phyloP scores from a whole-genome alignment of 352 stramenopile species.

The Phytophthora hybrid region DNA sequence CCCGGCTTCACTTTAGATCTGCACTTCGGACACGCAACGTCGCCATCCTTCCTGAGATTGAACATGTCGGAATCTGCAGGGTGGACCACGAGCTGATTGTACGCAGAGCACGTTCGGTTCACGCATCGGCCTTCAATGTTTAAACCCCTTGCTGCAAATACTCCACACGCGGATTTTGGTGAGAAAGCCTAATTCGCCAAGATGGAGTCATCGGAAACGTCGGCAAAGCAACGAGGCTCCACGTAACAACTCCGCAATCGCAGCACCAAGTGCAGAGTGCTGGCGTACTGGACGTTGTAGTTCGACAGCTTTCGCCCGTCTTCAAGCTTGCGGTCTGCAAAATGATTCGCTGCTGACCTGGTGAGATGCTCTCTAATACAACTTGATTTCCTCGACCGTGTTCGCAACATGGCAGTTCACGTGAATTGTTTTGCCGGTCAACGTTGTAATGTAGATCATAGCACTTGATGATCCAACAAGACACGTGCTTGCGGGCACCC shows the following conservation, averaged over 20 bases:
- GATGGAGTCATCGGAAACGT: not conserved
- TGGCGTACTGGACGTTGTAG: not conserved
- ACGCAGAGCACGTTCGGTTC: conserved; percentile 21
- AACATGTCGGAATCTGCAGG: conserved; percentile 9
- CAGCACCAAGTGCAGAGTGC: not conserved
- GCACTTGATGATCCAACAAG: too few species aligned
- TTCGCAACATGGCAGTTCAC: not conserved
- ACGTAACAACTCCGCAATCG: not conserved
- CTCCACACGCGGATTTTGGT: conserved; percentile 7
- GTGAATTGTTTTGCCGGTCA: not conserved
- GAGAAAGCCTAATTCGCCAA: not conserved
- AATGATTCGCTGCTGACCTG: conserved; percentile 10
- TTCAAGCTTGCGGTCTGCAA: conserved; percentile 8
- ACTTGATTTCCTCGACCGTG: not conserved
- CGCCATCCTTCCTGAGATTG: conserved; percentile 26
- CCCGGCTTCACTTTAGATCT: conserved; percentile 9
- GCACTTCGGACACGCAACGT: conserved; percentile 30
- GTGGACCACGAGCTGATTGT: conserved; percentile 25
- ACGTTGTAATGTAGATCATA: conserved; percentile 4
- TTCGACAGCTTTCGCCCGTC: not conserved
- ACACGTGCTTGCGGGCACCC: not conserved
- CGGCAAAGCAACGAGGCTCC: not conserved
- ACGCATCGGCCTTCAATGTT: conserved; percentile 39
- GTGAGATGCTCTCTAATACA: conserved; percentile 10
- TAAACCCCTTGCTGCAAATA: conserved; percentile 18